Percentiles rank a stretch among this genome's conserved stretches.
Conservation (phyloP, 2,329 filamentous ascomycete species). For the Colletotrichum sp. region DNA sequence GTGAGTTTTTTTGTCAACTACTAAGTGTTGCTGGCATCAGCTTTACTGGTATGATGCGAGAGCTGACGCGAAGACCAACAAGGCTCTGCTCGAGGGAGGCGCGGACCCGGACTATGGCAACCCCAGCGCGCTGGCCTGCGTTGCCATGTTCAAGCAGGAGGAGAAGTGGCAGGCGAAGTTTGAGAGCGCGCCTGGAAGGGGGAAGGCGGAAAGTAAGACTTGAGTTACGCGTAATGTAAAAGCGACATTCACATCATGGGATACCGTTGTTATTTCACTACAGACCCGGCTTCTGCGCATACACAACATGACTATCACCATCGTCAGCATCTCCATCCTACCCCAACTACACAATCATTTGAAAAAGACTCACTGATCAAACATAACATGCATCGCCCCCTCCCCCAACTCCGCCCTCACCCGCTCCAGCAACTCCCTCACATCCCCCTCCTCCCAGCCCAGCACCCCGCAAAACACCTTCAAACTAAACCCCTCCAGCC, state of each 20-base stretch:
- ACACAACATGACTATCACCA: neutral
- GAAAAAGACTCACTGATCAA: neutral
- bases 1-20: constrained; percentile 31
- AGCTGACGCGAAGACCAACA: neutral
- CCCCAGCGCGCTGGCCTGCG: constrained; percentile 53
- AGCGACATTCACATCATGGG: neutral
- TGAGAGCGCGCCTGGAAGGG: constrained; percentile 51
- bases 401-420: neutral
- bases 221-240: neutral
- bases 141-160: constrained; percentile 58
- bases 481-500: constrained; percentile 27
- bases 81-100: constrained; percentile 55
- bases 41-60: neutral
- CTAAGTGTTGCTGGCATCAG: no score
- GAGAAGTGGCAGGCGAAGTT: constrained; percentile 56
- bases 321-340: no score
- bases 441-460: constrained; percentile 23
- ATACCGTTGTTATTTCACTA: neutral
- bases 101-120: constrained; percentile 59
- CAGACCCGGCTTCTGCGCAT: neutral
- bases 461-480: constrained; percentile 31
- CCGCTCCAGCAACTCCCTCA: neutral
- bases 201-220: constrained; percentile 36
- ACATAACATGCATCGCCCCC: neutral
- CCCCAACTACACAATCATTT: no score